Conservation (phyloP, 2,329 filamentous ascomycete species). For the Scytalidium lignicola region DNA sequence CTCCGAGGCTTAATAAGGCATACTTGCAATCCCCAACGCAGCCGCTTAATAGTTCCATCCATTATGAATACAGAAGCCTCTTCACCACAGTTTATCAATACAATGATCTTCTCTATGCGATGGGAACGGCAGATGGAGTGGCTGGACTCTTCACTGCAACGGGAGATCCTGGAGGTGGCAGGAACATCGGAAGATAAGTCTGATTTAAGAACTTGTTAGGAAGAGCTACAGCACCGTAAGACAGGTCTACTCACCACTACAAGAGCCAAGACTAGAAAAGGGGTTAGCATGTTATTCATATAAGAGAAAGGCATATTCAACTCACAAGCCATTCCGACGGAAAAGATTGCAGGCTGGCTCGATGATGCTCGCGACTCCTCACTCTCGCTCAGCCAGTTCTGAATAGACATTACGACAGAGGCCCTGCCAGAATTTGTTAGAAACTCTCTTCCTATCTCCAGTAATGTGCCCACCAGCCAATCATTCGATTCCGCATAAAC, state of each 20-base stretch:
- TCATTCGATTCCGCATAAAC: constrained; percentile 83
- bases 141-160: not conserved
- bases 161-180: constrained; percentile 46
- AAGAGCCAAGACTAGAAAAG: constrained; percentile 24
- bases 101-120: not conserved
- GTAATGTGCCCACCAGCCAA: constrained; percentile 50
- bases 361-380: constrained; percentile 59
- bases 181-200: constrained; percentile 62
- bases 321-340: constrained; percentile 73
- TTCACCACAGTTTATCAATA: not conserved
- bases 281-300: constrained; percentile 3
- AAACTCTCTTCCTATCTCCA: not conserved
- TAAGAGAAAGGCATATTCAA: constrained; percentile 17
- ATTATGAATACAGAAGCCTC: constrained; percentile 2
- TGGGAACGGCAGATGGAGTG: not conserved
- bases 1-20: not conserved
- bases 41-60: not conserved
- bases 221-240: constrained; percentile 1
- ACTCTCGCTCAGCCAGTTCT: constrained; percentile 74
- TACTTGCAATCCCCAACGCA: not conserved
- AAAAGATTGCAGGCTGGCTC: constrained; percentile 67
- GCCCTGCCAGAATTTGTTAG: constrained; percentile 42
- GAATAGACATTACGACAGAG: constrained; percentile 67
- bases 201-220: constrained; percentile 14
- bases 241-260: constrained; percentile 33